Conservation (phyloP, 345 rosid species). For the Sonneratia caseolaris region DNA sequence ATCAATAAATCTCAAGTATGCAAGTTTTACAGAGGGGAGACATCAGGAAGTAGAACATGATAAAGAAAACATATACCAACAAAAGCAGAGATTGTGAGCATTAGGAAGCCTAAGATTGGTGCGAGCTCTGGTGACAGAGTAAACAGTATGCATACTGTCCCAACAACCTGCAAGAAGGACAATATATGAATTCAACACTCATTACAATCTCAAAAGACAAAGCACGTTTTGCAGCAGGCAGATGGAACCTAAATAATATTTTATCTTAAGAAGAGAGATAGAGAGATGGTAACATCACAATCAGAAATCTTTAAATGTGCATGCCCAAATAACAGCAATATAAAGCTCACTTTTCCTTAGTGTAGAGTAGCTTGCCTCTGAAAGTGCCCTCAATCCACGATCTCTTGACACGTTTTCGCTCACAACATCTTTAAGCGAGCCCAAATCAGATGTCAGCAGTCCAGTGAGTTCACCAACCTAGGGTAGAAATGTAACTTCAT, state of each 20-base stretch:
- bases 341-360: slow-evolving; percentile 51
- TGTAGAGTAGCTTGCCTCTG: slow-evolving; percentile 90
- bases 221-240: background rate
- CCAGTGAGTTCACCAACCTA: slow-evolving; percentile 90
- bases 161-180: slow-evolving; percentile 45
- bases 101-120: slow-evolving; percentile 67
- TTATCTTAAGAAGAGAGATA: background rate
- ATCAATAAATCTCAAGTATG: background rate
- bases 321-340: slow-evolving; percentile 22
- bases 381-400: slow-evolving; percentile 96
- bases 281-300: background rate
- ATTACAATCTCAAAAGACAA: background rate
- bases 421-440: slow-evolving; percentile 64
- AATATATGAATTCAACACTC: background rate
- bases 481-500: slow-evolving; percentile 1
- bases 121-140: slow-evolving; percentile 80
- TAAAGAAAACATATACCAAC: slow-evolving; percentile 48
- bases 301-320: slow-evolving; percentile 3
- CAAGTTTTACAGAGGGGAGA: background rate
- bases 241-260: background rate
- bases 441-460: slow-evolving; percentile 83
- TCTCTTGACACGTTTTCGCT: slow-evolving; percentile 89
- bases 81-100: slow-evolving; percentile 65
- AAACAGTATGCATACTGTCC: slow-evolving; percentile 74
- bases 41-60: background rate